These are phyloP conservation scores for Aciculoconidium aculeatum DNA, from an alignment of 805 yeast species.

Conservation along the genomic window DNA sequence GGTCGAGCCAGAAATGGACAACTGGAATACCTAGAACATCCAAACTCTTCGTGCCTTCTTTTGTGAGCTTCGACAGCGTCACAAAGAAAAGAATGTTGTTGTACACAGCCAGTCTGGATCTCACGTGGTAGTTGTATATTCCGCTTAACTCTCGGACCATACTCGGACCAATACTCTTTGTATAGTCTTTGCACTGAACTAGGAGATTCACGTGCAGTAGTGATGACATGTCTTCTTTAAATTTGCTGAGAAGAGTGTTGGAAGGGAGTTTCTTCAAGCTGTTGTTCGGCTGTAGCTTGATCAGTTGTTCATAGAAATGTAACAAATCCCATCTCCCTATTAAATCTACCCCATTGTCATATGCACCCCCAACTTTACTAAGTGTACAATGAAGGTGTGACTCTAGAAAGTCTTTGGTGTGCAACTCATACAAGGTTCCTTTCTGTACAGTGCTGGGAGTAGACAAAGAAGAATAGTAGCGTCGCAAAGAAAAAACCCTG, in stretches of 20 bases:
- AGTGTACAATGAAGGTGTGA: slow-evolving; percentile 32
- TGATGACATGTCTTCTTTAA: slow-evolving; percentile 13
- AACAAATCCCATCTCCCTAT: slow-evolving; percentile 46
- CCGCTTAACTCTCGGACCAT: slow-evolving; percentile 51
- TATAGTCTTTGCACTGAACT: slow-evolving; percentile 53
- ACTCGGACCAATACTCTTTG: slow-evolving; percentile 38
- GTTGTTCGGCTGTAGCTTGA: slow-evolving; percentile 1
- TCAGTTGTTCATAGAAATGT: slow-evolving; percentile 11
- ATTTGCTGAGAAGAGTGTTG: slow-evolving; percentile 12
- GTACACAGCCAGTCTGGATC: slow-evolving; percentile 10
- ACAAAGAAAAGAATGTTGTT: slow-evolving; percentile 36
- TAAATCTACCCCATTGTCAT: slow-evolving; percentile 54
- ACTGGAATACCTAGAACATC: slow-evolving; percentile 43
- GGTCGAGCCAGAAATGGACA: slow-evolving; percentile 28
- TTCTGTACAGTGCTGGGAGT: slow-evolving; percentile 44
- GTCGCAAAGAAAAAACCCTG: no score
- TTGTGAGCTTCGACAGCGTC: slow-evolving; percentile 42
- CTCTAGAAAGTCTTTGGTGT: slow-evolving; percentile 35
- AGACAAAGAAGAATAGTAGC: no score
- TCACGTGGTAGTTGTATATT: slow-evolving; percentile 36
- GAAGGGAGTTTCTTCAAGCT: slow-evolving; percentile 5
- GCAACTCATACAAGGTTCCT: slow-evolving; percentile 53
- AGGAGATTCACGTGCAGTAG: slow-evolving; percentile 28
- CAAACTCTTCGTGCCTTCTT: slow-evolving; percentile 41
- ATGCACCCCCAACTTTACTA: slow-evolving; percentile 47